These are phyloP conservation scores for Mollisia scopiformis DNA, from an alignment of 2,329 filamentous ascomycete genomes.

Conservation along the genomic window DNA sequence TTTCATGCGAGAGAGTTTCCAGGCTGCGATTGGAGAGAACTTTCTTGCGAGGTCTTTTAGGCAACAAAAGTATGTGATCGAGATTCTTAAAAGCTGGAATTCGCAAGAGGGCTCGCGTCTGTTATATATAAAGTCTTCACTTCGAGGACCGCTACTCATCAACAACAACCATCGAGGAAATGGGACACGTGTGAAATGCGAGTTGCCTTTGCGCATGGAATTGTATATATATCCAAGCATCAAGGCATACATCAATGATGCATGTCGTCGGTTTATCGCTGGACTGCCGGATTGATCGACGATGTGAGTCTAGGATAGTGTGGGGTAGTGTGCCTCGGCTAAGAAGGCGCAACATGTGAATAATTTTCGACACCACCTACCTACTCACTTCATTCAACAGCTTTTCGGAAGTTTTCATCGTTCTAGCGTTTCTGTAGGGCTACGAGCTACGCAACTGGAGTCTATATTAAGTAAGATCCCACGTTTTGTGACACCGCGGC, in stretches of 20 bases:
- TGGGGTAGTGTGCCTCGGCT: neutral
- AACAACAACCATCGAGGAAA: no score
- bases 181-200: no score
- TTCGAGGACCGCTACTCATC: no score
- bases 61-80: neutral
- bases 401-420: no score
- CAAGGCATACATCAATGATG: neutral
- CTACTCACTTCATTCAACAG: no score
- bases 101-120: neutral
- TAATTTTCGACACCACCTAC: no score
- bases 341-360: neutral
- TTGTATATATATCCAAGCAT: no score
- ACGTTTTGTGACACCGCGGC: no score
- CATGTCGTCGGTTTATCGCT: neutral
- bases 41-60: neutral
- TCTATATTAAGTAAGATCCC: no score
- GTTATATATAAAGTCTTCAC: no score
- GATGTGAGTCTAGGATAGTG: neutral
- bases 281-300: neutral
- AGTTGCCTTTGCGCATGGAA: neutral
- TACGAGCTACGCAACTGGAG: no score
- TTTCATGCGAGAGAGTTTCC: neutral
- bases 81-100: neutral
- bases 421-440: no score
- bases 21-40: neutral